Conservation (phyloP, 176 grass and related monocot species). For the Dendrocalamus sinicus region DNA sequence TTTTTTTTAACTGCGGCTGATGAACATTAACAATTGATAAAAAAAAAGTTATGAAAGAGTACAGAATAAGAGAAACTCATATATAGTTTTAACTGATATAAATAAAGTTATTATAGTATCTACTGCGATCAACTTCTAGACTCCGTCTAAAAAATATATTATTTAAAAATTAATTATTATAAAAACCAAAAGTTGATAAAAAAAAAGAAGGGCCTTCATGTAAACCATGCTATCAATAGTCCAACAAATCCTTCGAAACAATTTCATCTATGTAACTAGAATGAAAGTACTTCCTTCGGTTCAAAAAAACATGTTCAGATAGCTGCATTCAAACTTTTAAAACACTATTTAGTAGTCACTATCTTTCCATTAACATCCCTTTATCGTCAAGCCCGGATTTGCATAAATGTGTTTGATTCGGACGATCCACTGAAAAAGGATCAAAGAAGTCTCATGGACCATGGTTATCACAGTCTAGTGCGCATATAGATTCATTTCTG, state of each 20-base stretch:
- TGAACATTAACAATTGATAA: too few species aligned
- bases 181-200: too few species aligned
- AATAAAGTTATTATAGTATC: too few species aligned
- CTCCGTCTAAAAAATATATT: too few species aligned
- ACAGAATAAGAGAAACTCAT: too few species aligned
- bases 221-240: background rate
- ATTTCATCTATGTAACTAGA: background rate
- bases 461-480: background rate
- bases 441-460: background rate
- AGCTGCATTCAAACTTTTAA: too few species aligned
- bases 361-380: background rate
- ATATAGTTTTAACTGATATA: too few species aligned
- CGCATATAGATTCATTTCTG: background rate
- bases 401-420: background rate
- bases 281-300: background rate
- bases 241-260: background rate
- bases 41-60: rapidly evolving
- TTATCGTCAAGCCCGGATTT: constrained; percentile 11
- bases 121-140: too few species aligned
- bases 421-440: background rate
- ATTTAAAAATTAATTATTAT: too few species aligned
- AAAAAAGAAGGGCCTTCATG: background rate
- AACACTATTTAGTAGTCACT: background rate
- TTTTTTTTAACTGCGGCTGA: too few species aligned
- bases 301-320: too few species aligned